A percentile compares a stretch with the other conserved stretches of the same genome.
phyloP scores from a whole-genome alignment of 176 grass and related monocot species.

The Olyra latifolia region DNA sequence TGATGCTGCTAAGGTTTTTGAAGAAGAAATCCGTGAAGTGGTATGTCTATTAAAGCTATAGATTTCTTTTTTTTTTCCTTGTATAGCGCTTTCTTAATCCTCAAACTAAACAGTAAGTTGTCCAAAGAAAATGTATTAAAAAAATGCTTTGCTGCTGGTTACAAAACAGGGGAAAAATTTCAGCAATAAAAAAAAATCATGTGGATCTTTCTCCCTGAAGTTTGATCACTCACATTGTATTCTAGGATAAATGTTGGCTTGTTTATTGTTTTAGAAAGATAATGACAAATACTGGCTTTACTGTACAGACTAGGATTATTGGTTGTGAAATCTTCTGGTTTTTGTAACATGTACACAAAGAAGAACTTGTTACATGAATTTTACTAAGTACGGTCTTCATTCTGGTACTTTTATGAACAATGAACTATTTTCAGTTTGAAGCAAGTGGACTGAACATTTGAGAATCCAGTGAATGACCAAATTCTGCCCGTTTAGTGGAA shows the following conservation, averaged over 20 bases:
- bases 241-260: neutral
- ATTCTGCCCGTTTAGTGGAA: neutral
- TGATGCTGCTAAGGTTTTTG: constrained; percentile 76
- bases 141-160: neutral
- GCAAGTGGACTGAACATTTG: neutral
- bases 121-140: constrained; percentile 23
- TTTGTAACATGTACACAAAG: neutral
- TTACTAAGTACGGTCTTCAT: constrained; percentile 4
- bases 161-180: neutral
- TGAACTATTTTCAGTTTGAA: neutral
- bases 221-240: constrained; percentile 14
- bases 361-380: neutral
- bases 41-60: constrained; percentile 44
- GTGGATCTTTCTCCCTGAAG: neutral
- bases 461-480: neutral
- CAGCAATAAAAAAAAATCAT: neutral
- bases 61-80: neutral
- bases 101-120: constrained; percentile 12
- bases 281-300: neutral
- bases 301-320: neutral
- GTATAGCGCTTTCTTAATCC: constrained; percentile 4
- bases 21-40: constrained; percentile 92
- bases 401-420: neutral
- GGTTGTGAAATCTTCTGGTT: constrained; percentile 6
- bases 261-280: neutral